Conservation (phyloP, 208 protist genomes). For the Trypanosoma cruzi region DNA sequence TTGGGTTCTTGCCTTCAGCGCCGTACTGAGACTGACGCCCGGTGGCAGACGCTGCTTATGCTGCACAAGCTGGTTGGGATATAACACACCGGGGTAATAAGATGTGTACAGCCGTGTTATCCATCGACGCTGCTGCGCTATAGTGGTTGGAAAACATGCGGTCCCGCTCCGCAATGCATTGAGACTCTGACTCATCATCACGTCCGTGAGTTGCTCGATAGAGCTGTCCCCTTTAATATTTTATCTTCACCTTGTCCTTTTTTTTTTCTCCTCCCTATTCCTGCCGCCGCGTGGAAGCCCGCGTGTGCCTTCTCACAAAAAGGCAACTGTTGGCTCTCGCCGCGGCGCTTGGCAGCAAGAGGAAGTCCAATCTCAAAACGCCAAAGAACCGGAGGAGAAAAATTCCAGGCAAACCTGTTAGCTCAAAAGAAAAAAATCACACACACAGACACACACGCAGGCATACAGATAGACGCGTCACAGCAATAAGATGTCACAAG, state of each 20-base stretch:
- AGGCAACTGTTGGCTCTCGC: not conserved
- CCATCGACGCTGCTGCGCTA: constrained; percentile 50
- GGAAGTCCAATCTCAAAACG: not conserved
- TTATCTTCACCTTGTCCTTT: no score
- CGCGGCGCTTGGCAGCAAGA: not conserved
- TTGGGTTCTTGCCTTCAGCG: not conserved
- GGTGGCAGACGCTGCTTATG: constrained; percentile 53
- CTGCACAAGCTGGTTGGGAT: constrained; percentile 77
- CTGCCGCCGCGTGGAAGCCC: not conserved
- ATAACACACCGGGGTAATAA: constrained; percentile 76
- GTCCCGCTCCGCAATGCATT: not conserved
- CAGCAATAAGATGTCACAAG: no score
- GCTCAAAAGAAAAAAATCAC: no score
- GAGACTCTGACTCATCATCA: constrained; percentile 13
- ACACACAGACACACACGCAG: no score
- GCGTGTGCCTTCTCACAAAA: not conserved
- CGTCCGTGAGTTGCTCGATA: not conserved
- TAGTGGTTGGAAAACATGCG: constrained; percentile 8
- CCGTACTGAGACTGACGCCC: constrained; percentile 23
- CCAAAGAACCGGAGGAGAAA: not conserved
- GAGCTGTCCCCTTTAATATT: not conserved
- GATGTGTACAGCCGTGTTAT: constrained; percentile 89
- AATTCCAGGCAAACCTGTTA: no score
- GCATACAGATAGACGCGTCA: no score
- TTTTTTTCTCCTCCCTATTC: not conserved